Evolutionary conservation across 192 early-diverging fungal species (phyloP), one percentile per base, ranked within the genome.

Genomic region (Backusella westeae): DNA sequence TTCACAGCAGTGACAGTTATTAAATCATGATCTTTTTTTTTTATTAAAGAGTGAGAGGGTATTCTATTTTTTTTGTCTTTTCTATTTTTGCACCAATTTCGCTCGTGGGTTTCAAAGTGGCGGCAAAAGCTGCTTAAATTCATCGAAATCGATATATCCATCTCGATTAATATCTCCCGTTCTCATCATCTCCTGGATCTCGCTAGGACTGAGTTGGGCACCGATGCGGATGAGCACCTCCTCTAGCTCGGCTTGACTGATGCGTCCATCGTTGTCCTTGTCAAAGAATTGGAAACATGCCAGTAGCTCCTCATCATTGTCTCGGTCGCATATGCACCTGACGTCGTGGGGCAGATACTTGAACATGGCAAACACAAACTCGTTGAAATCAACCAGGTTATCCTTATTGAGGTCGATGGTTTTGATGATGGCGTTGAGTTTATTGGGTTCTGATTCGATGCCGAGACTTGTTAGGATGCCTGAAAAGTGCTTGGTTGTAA

Each of bases 81-180:
- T 44, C 42, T 44, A 44, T 39, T 39, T 39, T 39, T 39, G 10
- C 38, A 14, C 17, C 4, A 44, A 44, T 17, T 15, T 14, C 42
- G 1, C 10, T 56, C 21, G 26, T 56, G 8, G 21, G 9, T 56
- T 56, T 68, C 34, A 75, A 53, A 67, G 32, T 7, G 66, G 41
- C 2, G 77, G 77, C 14, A 78, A 23, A 35, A 78, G 72, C n/a
- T 56, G 77, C 23, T 65, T 78, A 63, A 80, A 80, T 29, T 80
- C 78, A n/a, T 80, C 78, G 66, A 80, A 75, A n/a, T 75, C 74
- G 26, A 80, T 80, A 65, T 53, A 71, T 9, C 78, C 78, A 39
- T 80, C 78, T 15, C 74, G 66, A 63, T 80, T 75, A 6, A 56
- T 71, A 72, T 80, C 74, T 1, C 68, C 78, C 7, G 65, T 56